A percentile compares a stretch with the other conserved stretches of the same genome.
Conservation (phyloP, 2,329 filamentous ascomycete species). For the Neodidymelliopsis sp. region DNA sequence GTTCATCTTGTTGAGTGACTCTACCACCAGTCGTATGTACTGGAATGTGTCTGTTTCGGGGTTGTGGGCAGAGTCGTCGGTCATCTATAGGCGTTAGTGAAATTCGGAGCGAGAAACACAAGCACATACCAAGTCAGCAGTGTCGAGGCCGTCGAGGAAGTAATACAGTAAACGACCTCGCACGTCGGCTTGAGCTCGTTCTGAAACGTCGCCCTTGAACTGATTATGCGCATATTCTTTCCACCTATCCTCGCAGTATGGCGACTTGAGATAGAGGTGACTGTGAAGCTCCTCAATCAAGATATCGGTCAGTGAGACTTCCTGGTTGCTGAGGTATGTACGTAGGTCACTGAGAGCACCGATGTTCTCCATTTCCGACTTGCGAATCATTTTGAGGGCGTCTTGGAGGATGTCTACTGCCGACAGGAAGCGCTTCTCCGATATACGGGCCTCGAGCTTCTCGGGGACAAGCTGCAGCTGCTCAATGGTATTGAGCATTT, state of each 20-base stretch:
- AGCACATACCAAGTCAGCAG: conserved; percentile 49
- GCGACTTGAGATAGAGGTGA: conserved; percentile 96
- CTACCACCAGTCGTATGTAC: conserved; percentile 86
- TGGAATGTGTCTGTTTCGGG: conserved; percentile 95
- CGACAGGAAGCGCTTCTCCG: conserved; percentile 91
- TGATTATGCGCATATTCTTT: conserved; percentile 78
- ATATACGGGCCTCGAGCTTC: conserved; percentile 91
- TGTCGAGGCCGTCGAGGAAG: conserved; percentile 66
- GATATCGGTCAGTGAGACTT: conserved; percentile 90
- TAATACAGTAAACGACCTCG: conserved; percentile 64
- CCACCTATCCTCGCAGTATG: conserved; percentile 97
- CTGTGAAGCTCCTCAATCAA: conserved; percentile 97
- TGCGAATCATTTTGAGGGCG: conserved; percentile 81
- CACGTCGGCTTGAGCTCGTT: conserved; percentile 42
- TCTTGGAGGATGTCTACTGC: conserved; percentile 93
- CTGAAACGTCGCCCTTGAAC: conserved; percentile 51
- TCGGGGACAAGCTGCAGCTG: conserved; percentile 89
- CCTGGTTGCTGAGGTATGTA: conserved; percentile 90
- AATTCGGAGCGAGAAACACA: not conserved
- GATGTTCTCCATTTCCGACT: conserved; percentile 89
- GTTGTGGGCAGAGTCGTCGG: conserved; percentile 90
- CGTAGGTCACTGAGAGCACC: conserved; percentile 86
- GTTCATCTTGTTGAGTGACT: conserved; percentile 88
- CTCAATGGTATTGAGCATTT: conserved; percentile 83
- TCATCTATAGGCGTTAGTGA: conserved; percentile 57